A percentile compares a stretch with the other conserved stretches of the same genome.
These are phyloP conservation scores for Geosiphon pyriformis DNA, from an alignment of 192 early-diverging fungal genomes.

Conservation along the genomic window DNA sequence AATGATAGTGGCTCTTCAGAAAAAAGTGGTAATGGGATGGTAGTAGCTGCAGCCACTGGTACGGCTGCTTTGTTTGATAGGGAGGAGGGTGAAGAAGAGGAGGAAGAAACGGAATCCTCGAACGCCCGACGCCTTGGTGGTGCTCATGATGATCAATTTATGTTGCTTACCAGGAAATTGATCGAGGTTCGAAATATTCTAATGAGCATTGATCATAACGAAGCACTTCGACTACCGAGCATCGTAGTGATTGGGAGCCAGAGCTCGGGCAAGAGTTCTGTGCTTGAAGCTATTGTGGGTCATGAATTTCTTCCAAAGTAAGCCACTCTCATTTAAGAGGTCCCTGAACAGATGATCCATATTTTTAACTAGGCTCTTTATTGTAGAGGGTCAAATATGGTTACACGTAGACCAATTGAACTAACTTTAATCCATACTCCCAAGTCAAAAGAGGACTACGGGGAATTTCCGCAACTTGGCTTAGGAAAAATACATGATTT, in stretches of 20 bases:
- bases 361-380: not conserved
- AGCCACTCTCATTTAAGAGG: constrained; percentile 28
- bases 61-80: constrained; percentile 33
- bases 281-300: constrained; percentile 81
- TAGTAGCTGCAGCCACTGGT: constrained; percentile 41
- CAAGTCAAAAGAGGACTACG: constrained; percentile 67
- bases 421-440: constrained; percentile 81
- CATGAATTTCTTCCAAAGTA: constrained; percentile 83
- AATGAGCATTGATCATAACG: constrained; percentile 75
- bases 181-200: constrained; percentile 94
- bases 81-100: constrained; percentile 28
- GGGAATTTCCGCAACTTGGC: constrained; percentile 79
- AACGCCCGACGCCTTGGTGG: constrained; percentile 6
- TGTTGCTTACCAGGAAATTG: constrained; percentile 86
- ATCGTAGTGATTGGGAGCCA: constrained; percentile 85
- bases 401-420: constrained; percentile 78
- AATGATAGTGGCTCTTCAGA: constrained; percentile 24
- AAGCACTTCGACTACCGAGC: constrained; percentile 78
- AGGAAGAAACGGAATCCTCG: constrained; percentile 42
- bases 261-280: constrained; percentile 82
- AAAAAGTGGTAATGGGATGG: constrained; percentile 27
- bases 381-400: constrained; percentile 70
- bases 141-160: constrained; percentile 71
- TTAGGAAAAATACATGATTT: constrained; percentile 90
- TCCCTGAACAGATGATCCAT: not conserved